Percentiles rank a stretch among this genome's conserved stretches.
These are phyloP conservation scores for Penicillium cinerascens DNA, from an alignment of 495 filamentous ascomycete genomes.

Conservation along the genomic window DNA sequence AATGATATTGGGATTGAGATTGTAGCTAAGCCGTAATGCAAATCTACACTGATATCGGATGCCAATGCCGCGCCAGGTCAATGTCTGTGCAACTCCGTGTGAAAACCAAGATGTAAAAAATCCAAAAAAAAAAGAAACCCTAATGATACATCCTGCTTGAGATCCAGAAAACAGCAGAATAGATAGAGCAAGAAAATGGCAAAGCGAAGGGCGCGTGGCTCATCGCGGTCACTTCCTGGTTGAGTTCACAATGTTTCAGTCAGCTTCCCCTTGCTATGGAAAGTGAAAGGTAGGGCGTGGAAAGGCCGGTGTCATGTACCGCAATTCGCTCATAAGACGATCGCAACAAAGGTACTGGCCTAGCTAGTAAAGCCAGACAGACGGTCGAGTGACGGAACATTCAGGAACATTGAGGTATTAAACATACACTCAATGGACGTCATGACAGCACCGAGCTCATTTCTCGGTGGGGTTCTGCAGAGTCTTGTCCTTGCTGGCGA, in stretches of 20 bases:
- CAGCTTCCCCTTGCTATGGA: not conserved
- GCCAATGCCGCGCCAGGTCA: slow-evolving; percentile 17
- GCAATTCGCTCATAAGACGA: not conserved
- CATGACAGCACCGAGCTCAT: not conserved
- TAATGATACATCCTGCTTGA: slow-evolving; percentile 19
- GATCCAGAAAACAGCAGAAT: slow-evolving; percentile 7
- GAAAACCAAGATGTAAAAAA: not conserved
- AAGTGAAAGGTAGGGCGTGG: not conserved
- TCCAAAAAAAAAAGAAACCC: slow-evolving; percentile 1
- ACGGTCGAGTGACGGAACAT: not conserved
- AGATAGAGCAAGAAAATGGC: not conserved
- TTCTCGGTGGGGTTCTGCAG: slow-evolving; percentile 15
- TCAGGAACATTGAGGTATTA: not conserved
- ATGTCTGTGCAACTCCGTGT: slow-evolving; percentile 21
- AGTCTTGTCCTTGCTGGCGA: slow-evolving; percentile 46
- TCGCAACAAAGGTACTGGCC: slow-evolving; percentile 1
- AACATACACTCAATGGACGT: not conserved
- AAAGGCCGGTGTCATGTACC: not conserved
- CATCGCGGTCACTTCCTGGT: not conserved
- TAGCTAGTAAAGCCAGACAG: slow-evolving; percentile 1
- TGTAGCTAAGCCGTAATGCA: slow-evolving; percentile 14
- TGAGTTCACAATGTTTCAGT: slow-evolving; percentile 11
- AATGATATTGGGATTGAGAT: slow-evolving; percentile 5
- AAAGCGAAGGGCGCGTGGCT: not conserved
- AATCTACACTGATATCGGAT: slow-evolving; percentile 15